Evolutionary conservation across 768 basidiomycete species (phyloP).

Genomic region (Clavulina sp.): DNA sequence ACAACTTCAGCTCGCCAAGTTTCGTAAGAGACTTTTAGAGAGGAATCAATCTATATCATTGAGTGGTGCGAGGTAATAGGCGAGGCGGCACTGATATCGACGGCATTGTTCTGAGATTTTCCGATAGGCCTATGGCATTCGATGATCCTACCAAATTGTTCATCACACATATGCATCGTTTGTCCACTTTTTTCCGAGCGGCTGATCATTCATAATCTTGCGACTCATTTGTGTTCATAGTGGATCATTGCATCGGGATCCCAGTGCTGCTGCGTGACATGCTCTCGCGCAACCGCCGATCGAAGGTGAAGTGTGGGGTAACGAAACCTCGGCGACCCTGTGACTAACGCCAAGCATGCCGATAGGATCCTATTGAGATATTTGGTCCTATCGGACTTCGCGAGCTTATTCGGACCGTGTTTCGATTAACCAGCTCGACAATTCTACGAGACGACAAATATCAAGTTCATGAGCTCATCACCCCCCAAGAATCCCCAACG

Average conservation of each 20-base stretch:
- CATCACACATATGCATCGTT: slow-evolving; percentile 75
- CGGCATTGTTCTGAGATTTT: too few species aligned
- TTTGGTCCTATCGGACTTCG: slow-evolving; percentile 71
- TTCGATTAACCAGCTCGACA: slow-evolving; percentile 47
- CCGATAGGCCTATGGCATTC: slow-evolving; percentile 24
- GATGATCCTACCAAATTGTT: slow-evolving; percentile 41
- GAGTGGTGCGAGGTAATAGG: slow-evolving; percentile 23
- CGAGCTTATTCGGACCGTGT: slow-evolving; percentile 47
- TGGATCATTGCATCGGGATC: slow-evolving; percentile 61
- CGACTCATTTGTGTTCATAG: slow-evolving; percentile 18
- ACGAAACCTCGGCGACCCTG: neutral
- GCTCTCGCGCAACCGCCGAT: neutral
- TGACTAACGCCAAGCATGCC: neutral
- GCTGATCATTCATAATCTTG: neutral
- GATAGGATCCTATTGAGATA: slow-evolving; percentile 41
- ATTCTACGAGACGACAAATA: slow-evolving; percentile 43
- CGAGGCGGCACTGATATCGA: too few species aligned
- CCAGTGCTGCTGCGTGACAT: slow-evolving; percentile 33
- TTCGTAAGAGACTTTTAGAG: neutral
- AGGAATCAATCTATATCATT: neutral
- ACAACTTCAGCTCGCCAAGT: slow-evolving; percentile 28
- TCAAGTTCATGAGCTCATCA: slow-evolving; percentile 63
- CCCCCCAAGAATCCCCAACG: slow-evolving; percentile 35
- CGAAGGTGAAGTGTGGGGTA: neutral
- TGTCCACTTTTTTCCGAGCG: slow-evolving; percentile 9